These are phyloP conservation scores for Pilasporangium apinafurcum DNA, from an alignment of 352 stramenopile species.

Conservation along the genomic window DNA sequence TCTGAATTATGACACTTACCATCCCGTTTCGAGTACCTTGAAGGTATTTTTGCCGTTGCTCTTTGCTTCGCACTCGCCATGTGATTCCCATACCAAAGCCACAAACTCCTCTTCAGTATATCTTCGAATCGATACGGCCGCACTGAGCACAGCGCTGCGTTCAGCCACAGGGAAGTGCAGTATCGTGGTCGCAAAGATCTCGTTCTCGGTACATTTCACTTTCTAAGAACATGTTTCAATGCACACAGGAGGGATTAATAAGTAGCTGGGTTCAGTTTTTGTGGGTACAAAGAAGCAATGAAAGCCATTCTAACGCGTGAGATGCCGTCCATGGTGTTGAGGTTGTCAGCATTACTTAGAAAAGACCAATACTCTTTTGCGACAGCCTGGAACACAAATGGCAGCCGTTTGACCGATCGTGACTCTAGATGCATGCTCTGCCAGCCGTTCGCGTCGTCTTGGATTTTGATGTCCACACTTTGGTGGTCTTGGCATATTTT, in stretches of 20 bases:
- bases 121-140: conserved; percentile 5
- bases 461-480: conserved; percentile 14
- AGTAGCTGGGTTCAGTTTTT: neutral
- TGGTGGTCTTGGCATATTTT: conserved; percentile 14
- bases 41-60: conserved; percentile 21
- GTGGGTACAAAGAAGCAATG: neutral
- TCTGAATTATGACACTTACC: conserved; percentile 21
- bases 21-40: conserved; percentile 29
- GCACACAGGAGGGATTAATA: neutral
- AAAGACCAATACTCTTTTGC: conserved; percentile 22
- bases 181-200: conserved; percentile 18
- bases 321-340: conserved; percentile 10
- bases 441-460: conserved; percentile 2
- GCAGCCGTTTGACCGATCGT: conserved; percentile 24
- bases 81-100: conserved; percentile 21
- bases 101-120: neutral
- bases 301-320: conserved; percentile 1
- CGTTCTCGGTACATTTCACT: conserved; percentile 14
- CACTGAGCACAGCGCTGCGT: conserved; percentile 3
- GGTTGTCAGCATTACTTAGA: conserved; percentile 13
- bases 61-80: conserved; percentile 22
- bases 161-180: conserved; percentile 12
- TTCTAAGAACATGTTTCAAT: conserved; percentile 1
- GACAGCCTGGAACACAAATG: conserved; percentile 23
- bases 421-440: conserved; percentile 3